Percentiles rank a stretch among this genome's conserved stretches.
Evolutionary conservation across 495 filamentous ascomycete genomes (phyloP).

Genomic region (Talaromyces thailandensis): DNA sequence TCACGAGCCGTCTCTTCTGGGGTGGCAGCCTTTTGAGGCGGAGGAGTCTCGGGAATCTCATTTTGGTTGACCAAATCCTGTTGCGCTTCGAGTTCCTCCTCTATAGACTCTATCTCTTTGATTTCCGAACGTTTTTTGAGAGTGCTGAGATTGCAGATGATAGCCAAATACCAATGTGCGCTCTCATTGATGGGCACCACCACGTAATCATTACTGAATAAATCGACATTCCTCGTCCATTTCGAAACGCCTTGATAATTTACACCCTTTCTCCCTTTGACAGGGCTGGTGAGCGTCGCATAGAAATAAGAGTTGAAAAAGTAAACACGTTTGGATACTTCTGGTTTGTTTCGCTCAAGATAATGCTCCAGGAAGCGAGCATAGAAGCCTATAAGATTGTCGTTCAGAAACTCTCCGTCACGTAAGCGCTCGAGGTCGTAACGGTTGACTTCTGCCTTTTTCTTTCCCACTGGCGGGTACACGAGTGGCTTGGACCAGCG

Average conservation of each 20-base stretch:
- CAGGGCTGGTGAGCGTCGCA: conserved; percentile 53
- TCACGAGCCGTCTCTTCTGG: conserved; percentile 14
- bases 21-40: conserved; percentile 6
- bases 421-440: conserved; percentile 73
- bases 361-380: conserved; percentile 64
- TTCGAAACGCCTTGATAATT: conserved; percentile 76
- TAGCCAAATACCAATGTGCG: conserved; percentile 88
- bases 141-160: conserved; percentile 79
- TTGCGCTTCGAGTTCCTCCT: conserved; percentile 3
- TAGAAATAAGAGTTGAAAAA: conserved; percentile 94
- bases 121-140: conserved; percentile 22
- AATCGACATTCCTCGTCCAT: conserved; percentile 82
- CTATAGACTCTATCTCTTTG: conserved; percentile 11
- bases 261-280: conserved; percentile 47
- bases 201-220: conserved; percentile 81
- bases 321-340: conserved; percentile 58
- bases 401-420: conserved; percentile 82
- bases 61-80: conserved; percentile 5
- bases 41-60: conserved; percentile 28
- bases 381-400: conserved; percentile 85
- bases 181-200: conserved; percentile 85
- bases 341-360: conserved; percentile 44
- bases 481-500: conserved; percentile 47
- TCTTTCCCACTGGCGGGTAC: conserved; percentile 59
- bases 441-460: conserved; percentile 66